Percentiles rank a stretch among this genome's conserved stretches.
These are phyloP conservation scores for Gossypium schwendimanii DNA, from an alignment of 441 rosid genomes.

Conservation along the genomic window DNA sequence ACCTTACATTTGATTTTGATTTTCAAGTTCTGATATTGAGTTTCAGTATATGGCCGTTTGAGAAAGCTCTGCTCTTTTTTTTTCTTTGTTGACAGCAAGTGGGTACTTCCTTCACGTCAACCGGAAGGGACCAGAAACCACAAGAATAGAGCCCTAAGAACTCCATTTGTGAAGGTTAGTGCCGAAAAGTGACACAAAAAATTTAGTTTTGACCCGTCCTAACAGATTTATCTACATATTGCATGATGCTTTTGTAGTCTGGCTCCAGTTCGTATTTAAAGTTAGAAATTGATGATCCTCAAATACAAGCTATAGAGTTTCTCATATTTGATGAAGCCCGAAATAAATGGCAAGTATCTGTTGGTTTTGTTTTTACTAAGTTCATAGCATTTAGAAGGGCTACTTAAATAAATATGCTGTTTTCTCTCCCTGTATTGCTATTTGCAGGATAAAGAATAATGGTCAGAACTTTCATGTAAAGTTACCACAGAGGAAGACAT, in stretches of 20 bases:
- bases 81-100: constrained; percentile 43
- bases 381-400: constrained; percentile 10
- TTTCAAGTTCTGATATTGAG: constrained; percentile 2
- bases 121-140: constrained; percentile 79
- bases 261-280: constrained; percentile 57
- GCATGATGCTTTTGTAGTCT: constrained; percentile 39
- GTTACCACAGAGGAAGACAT: constrained; percentile 46
- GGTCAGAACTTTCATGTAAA: constrained; percentile 50
- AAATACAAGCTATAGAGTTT: constrained; percentile 81
- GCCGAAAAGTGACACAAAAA: constrained; percentile 1
- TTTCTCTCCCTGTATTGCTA: constrained; percentile 17
- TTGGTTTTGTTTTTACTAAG: constrained; percentile 9
- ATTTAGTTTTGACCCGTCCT: constrained; percentile 6
- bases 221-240: constrained; percentile 16
- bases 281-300: constrained; percentile 76
- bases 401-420: not conserved
- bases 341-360: constrained; percentile 68
- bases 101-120: constrained; percentile 72
- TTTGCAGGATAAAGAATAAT: constrained; percentile 49
- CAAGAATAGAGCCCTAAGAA: constrained; percentile 89
- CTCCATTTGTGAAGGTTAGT: constrained; percentile 77
- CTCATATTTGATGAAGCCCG: constrained; percentile 75
- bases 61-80: not conserved
- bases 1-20: not conserved
- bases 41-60: not conserved